Evolutionary conservation across 257 asterid genomes (phyloP), one percentile per base, ranked within the genome.

Genomic region (Fraxinus americana): DNA sequence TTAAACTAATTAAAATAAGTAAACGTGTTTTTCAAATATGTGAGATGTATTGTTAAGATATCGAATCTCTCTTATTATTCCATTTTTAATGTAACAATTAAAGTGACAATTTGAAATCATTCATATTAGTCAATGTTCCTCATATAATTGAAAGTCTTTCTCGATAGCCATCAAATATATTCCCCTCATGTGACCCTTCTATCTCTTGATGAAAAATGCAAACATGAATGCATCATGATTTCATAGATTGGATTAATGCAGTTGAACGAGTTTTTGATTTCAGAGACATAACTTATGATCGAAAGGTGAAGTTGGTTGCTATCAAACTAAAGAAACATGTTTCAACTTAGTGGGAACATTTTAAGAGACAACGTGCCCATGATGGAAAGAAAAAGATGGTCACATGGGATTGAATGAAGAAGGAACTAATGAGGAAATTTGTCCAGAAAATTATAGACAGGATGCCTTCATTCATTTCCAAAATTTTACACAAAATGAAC

Each of bases 391-490:
- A 50, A 14, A 59, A 25, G 16, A 63, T 63, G 8, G 2, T 0
- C 7, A 75, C 78, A 3, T 75, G 63, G 78, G 61, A 75, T 0
- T 63, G 8, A 19, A 63, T 63, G 57, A 38, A 63, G 67, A 65
- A 34, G 32, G 78, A 75, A n/a, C 59, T 38, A 5, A n/a, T n/a
- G 27, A 63, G 61, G 21, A 75, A 75, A 61, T 57, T 19, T 27
- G 21, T 0, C 78, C 21, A 10, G 36, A 75, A 4, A 32, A 61
- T 59, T 75, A 35, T 36, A 8, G 25, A 10, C 57, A 75, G 38
- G 71, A 36, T 34, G 38, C 21, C 11, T 75, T 75, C 5, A 68
- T 59, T 13, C 19, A 21, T 7, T n/a, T 17, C 25, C 78, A 75
- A 3, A 57, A 74, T 74, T 59, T 74, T 43, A 32, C 57, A 13